Percentiles rank a stretch among this genome's conserved stretches.
Conservation (phyloP, 2,329 filamentous ascomycete genomes). For the Fusarium sulawesiense region DNA sequence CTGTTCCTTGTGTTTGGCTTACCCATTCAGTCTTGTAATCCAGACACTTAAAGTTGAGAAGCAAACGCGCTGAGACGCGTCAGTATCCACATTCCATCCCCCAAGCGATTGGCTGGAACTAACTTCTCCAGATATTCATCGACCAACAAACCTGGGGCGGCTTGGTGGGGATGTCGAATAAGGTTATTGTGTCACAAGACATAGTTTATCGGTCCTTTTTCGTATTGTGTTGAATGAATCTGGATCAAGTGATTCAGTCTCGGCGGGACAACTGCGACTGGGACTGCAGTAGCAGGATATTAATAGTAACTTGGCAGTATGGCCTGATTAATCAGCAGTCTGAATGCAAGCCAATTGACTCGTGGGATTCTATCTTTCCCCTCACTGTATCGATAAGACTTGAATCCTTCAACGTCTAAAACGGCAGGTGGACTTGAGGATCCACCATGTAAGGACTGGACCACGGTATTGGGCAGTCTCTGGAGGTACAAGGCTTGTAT, state of each 20-base stretch:
- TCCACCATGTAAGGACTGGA: not conserved
- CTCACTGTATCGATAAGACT: not conserved
- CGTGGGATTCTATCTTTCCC: not conserved
- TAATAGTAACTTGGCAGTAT: not conserved
- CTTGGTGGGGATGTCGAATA: conserved; percentile 33
- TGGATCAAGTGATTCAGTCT: not conserved
- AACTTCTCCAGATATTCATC: conserved; percentile 39
- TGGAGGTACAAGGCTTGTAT: not conserved
- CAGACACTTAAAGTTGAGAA: conserved; percentile 33
- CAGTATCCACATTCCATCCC: not conserved
- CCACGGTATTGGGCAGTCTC: not conserved
- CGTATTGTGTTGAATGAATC: not conserved
- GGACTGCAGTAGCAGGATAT: not conserved
- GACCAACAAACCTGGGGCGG: conserved; percentile 33
- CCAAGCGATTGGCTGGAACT: rapidly evolving
- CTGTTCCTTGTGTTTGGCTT: rapidly evolving
- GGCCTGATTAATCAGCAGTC: conserved; percentile 9
- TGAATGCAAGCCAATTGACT: not conserved
- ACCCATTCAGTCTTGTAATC: conserved; percentile 37
- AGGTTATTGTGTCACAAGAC: conserved; percentile 1
- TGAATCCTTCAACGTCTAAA: not conserved
- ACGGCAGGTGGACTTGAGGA: not conserved
- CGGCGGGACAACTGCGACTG: not conserved
- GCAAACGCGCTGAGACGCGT: conserved; percentile 13
- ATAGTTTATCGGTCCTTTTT: conserved; percentile 9